Percentiles rank a stretch among this genome's conserved stretches.
Conservation (phyloP, 352 stramenopile genomes). For the Globisporangium viniferum region DNA sequence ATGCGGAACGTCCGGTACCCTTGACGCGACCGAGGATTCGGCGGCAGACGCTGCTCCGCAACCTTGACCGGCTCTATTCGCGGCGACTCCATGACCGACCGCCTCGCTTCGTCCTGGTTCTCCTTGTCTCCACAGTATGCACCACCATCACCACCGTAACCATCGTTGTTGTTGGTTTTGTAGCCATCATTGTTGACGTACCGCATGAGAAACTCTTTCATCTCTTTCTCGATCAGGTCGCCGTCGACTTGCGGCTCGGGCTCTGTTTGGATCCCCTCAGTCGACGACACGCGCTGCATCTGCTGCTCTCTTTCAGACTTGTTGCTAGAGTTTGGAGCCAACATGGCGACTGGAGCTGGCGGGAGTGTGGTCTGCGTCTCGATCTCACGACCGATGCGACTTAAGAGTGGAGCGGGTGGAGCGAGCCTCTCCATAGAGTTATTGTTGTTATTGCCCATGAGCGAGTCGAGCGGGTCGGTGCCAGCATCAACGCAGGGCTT, state of each 20-base stretch:
- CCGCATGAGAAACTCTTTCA: slow-evolving; percentile 50
- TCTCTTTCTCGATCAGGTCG: slow-evolving; percentile 42
- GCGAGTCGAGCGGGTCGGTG: slow-evolving; percentile 54
- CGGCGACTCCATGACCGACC: slow-evolving; percentile 33
- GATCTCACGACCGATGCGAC: slow-evolving; percentile 27
- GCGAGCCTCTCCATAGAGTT: slow-evolving; percentile 3
- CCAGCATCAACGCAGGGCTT: slow-evolving; percentile 35
- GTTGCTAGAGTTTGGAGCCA: background rate
- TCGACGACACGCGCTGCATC: background rate
- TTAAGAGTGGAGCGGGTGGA: background rate
- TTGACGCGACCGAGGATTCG: slow-evolving; percentile 38
- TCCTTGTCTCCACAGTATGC: slow-evolving; percentile 3
- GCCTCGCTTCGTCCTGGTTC: slow-evolving; percentile 14
- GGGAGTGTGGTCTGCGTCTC: slow-evolving; percentile 52
- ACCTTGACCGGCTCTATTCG: slow-evolving; percentile 41
- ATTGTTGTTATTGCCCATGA: slow-evolving; percentile 21
- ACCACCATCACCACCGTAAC: background rate
- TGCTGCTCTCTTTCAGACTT: background rate
- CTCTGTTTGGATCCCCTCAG: background rate
- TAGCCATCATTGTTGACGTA: slow-evolving; percentile 16
- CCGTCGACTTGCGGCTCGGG: slow-evolving; percentile 31
- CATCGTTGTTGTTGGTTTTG: background rate
- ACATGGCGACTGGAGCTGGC: slow-evolving; percentile 27
- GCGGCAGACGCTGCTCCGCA: slow-evolving; percentile 46
- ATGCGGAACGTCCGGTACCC: slow-evolving; percentile 58